Percentiles rank a stretch among this genome's conserved stretches.
These are phyloP conservation scores for Jatropha multifida DNA, from an alignment of 441 rosid species.

Conservation along the genomic window DNA sequence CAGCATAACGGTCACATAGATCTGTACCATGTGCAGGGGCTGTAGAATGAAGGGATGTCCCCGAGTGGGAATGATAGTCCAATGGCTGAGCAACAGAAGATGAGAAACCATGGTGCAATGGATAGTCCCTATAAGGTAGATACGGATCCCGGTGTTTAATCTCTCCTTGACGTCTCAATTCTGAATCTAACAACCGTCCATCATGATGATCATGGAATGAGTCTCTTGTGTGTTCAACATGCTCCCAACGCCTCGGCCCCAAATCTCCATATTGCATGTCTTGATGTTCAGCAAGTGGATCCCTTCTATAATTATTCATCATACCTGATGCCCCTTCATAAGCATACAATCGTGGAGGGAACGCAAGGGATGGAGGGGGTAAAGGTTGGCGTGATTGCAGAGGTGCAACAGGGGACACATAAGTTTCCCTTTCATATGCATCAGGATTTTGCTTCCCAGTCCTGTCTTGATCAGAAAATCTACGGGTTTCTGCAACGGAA, in stretches of 20 bases:
- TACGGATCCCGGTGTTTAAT: conserved; percentile 1
- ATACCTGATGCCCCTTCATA: conserved; percentile 11
- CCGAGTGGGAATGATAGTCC: background rate
- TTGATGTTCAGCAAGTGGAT: conserved; percentile 13
- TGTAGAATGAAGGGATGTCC: conserved; percentile 1
- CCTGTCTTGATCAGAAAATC: background rate
- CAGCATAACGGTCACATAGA: background rate
- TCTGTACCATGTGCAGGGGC: background rate
- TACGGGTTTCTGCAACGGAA: conserved; percentile 5
- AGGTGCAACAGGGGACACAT: conserved; percentile 15
- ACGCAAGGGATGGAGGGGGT: background rate
- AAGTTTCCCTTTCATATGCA: conserved; percentile 12
- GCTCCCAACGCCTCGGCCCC: conserved; percentile 11
- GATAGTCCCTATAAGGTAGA: conserved; percentile 7
- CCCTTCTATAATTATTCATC: conserved; percentile 17
- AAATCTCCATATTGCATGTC: conserved; percentile 2
- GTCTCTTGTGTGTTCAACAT: background rate
- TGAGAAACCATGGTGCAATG: background rate
- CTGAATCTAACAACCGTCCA: background rate
- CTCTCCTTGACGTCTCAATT: conserved; percentile 17
- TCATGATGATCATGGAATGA: conserved; percentile 2
- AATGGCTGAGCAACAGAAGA: conserved; percentile 12
- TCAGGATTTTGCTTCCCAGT: background rate
- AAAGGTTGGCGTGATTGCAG: background rate
- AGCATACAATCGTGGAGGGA: conserved; percentile 9